Percentiles rank a stretch among this genome's conserved stretches.
phyloP scores from a whole-genome alignment of 192 early-diverging fungal genomes.

The Backusella luteola region DNA sequence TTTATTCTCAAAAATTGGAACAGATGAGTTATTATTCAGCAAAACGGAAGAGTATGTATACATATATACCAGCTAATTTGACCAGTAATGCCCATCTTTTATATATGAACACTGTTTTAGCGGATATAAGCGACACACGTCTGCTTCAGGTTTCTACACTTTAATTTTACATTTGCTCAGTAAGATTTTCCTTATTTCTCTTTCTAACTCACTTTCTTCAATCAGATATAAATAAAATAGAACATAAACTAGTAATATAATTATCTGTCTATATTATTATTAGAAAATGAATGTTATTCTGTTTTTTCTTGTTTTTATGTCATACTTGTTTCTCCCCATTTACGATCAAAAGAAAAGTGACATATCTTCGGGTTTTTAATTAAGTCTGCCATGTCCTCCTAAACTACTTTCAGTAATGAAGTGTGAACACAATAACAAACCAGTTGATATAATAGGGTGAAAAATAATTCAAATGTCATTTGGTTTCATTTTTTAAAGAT shows the following conservation, averaged over 20 bases:
- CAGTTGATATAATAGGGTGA: too few species aligned
- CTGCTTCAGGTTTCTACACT: background rate
- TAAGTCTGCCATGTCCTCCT: background rate
- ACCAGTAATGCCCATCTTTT: background rate
- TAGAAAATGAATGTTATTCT: background rate
- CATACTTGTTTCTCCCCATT: background rate
- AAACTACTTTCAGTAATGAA: background rate
- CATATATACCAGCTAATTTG: background rate
- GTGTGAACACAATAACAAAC: background rate
- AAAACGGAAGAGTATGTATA: background rate
- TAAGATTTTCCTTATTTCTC: background rate
- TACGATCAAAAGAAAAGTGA: background rate
- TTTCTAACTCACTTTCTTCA: background rate
- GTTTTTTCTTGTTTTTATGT: background rate
- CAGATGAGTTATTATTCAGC: background rate
- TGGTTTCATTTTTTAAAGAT: too few species aligned
- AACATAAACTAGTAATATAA: background rate
- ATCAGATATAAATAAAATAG: background rate
- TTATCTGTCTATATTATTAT: background rate
- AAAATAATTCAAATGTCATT: too few species aligned
- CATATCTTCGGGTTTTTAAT: background rate
- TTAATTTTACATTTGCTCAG: background rate
- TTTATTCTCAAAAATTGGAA: constrained; percentile 12
- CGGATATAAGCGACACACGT: background rate
- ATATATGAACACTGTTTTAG: background rate